Conservation (phyloP, 1,284 basidiomycete species). For the Apiotrichum siamense region DNA sequence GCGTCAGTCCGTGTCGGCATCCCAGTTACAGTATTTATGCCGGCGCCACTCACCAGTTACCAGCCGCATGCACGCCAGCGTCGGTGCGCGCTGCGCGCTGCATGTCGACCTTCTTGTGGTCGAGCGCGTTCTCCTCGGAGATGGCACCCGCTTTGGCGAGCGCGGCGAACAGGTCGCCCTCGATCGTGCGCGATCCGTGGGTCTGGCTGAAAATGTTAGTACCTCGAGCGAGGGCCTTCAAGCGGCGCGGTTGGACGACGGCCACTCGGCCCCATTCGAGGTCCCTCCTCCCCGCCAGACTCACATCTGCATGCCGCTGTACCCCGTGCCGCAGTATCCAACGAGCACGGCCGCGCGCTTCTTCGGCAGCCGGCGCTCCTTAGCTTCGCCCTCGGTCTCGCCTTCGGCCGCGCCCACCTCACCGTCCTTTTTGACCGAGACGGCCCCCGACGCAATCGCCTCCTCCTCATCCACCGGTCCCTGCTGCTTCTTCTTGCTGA, state of each 20-base stretch:
- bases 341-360: slow-evolving; percentile 53
- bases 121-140: slow-evolving; percentile 83
- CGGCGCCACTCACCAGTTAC: slow-evolving; percentile 56
- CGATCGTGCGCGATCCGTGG: slow-evolving; percentile 67
- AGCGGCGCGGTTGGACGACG: not conserved
- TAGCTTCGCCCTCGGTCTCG: slow-evolving; percentile 16
- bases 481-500: slow-evolving; percentile 1
- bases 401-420: slow-evolving; percentile 2
- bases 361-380: slow-evolving; percentile 50
- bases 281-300: slow-evolving; percentile 35
- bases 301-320: slow-evolving; percentile 93
- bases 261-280: not conserved
- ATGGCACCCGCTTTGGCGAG: slow-evolving; percentile 85
- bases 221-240: not conserved
- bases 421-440: no score
- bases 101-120: slow-evolving; percentile 81
- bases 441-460: slow-evolving; percentile 1
- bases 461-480: slow-evolving; percentile 6
- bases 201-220: slow-evolving; percentile 25
- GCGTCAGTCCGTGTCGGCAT: slow-evolving; percentile 8
- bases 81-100: slow-evolving; percentile 91
- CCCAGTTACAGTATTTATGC: not conserved
- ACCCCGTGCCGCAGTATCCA: slow-evolving; percentile 55
- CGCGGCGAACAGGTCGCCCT: slow-evolving; percentile 82
- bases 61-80: slow-evolving; percentile 94